Base-by-base conservation (phyloP, 148 eudicot species). In the Vaccinium darrowii region DNA sequence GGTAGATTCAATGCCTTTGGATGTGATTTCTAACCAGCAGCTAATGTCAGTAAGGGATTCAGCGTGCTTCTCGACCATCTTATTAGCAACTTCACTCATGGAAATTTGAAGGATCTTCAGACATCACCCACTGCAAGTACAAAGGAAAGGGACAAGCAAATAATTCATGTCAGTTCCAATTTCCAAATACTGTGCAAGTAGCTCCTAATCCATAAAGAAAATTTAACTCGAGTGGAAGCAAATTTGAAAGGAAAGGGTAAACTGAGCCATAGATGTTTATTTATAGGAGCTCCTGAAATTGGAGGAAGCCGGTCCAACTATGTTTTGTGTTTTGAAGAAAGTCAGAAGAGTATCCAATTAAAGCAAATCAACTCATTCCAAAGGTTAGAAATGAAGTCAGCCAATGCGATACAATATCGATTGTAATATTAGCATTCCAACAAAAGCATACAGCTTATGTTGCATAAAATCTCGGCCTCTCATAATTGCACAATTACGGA, bases 61-160 rank as follows among this genome's bases (percentile, higher is more conserved):
- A 0, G 85, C 71, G 27, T 86, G 88, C 82, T 65, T 82, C 51
- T 63, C 33, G n/a, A 83, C 73, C 85, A 86, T 86, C 33, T 65
- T 76, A 65, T 86, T 83, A 25, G 88, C 82, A 52, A 86, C 78
- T 3, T 50, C 69, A 57, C 85, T 82, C 82, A 78, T 78, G 19
- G 83, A 83, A 27, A 83, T 86, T 65, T 51, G 81, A 53, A 86
- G 88, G 71, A 76, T 78, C n/a, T 78, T 86, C 69, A 83, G 88
- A 43, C 12, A 82, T 52, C 78, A 82, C 23, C 50, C 88, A 78
- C 88, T 86, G 30, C 7, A 53, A 65, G 58, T 10, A 4, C 33
- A 56, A n/a, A 74, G 63, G 11, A 58, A 8, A 16, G 5, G 18
- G 23, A 57, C 56, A 27, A 27, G 30, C 8, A 7, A 25, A 60